These are phyloP conservation scores for Tolypocladium pustulatum DNA, from an alignment of 2,329 filamentous ascomycete species.

Conservation along the genomic window DNA sequence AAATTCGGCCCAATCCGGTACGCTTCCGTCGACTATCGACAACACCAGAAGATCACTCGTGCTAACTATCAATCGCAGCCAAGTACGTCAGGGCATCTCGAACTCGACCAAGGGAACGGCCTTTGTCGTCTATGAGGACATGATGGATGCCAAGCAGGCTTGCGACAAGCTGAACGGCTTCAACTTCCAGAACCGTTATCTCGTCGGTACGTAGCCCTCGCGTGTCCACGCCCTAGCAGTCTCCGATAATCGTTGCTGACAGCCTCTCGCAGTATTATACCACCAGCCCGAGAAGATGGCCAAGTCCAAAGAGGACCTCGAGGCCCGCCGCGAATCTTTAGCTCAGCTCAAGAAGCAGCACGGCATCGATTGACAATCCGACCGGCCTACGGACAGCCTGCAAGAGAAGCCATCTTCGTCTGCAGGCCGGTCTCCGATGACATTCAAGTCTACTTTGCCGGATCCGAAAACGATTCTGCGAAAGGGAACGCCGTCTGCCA, in stretches of 20 bases:
- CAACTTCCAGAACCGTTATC: slow-evolving; percentile 99
- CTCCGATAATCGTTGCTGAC: background rate
- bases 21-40: slow-evolving; percentile 20
- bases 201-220: slow-evolving; percentile 61
- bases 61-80: slow-evolving; percentile 42
- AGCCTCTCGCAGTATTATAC: slow-evolving; percentile 41
- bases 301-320: slow-evolving; percentile 87
- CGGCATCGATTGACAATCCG: slow-evolving; percentile 92
- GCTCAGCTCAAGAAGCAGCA: slow-evolving; percentile 96
- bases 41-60: background rate
- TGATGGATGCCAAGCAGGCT: slow-evolving; percentile 95
- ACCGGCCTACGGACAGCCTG: slow-evolving; percentile 52
- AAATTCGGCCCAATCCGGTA: slow-evolving; percentile 95
- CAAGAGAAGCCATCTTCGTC: slow-evolving; percentile 35
- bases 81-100: slow-evolving; percentile 97
- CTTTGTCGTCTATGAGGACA: slow-evolving; percentile 99
- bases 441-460: slow-evolving; percentile 27
- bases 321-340: slow-evolving; percentile 91
- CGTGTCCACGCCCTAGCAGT: background rate
- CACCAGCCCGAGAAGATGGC: slow-evolving; percentile 58
- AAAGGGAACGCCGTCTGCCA: slow-evolving; percentile 27
- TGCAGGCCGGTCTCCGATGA: slow-evolving; percentile 51
- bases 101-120: slow-evolving; percentile 97
- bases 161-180: slow-evolving; percentile 99
- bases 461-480: slow-evolving; percentile 33